Conservation (phyloP, 805 yeast species). For the Pichia manshurica region DNA sequence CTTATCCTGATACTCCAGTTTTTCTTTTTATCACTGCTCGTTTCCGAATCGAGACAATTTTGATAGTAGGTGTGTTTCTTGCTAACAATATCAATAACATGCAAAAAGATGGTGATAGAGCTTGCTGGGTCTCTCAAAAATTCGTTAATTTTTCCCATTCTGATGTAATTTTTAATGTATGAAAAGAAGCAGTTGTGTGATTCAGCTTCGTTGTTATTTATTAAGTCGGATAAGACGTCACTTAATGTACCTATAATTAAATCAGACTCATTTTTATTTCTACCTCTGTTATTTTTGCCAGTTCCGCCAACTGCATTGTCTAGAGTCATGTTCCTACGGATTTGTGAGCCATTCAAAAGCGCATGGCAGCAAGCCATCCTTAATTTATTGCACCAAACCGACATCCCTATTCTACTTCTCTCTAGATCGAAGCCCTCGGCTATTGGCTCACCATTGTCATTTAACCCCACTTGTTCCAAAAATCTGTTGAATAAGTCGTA, state of each 20-base stretch:
- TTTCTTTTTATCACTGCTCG: conserved; percentile 9
- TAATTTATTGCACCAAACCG: conserved; percentile 61
- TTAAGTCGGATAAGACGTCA: conserved; percentile 63
- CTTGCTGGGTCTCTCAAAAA: conserved; percentile 41
- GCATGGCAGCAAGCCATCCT: conserved; percentile 86
- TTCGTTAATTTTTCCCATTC: conserved; percentile 68
- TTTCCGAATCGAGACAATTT: neutral
- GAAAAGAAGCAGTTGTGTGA: conserved; percentile 44
- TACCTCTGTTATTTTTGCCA: conserved; percentile 7
- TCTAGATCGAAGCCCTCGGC: conserved; percentile 46
- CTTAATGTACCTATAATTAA: conserved; percentile 46
- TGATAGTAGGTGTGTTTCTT: conserved; percentile 17
- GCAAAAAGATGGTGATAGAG: conserved; percentile 45
- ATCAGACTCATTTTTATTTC: conserved; percentile 12
- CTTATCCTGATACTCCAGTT: conserved; percentile 31
- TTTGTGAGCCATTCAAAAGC: conserved; percentile 26
- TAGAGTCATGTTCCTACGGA: conserved; percentile 6
- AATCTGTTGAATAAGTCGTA: conserved; percentile 58
- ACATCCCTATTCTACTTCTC: conserved; percentile 41
- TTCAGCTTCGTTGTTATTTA: conserved; percentile 47
- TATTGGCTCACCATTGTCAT: conserved; percentile 45
- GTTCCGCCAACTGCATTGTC: conserved; percentile 11
- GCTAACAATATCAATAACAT: conserved; percentile 33
- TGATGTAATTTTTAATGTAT: conserved; percentile 41
- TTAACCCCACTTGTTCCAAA: conserved; percentile 47